Base-by-base conservation (phyloP, 169 alveolate species). In the Ichthyophthirius multifiliis region DNA sequence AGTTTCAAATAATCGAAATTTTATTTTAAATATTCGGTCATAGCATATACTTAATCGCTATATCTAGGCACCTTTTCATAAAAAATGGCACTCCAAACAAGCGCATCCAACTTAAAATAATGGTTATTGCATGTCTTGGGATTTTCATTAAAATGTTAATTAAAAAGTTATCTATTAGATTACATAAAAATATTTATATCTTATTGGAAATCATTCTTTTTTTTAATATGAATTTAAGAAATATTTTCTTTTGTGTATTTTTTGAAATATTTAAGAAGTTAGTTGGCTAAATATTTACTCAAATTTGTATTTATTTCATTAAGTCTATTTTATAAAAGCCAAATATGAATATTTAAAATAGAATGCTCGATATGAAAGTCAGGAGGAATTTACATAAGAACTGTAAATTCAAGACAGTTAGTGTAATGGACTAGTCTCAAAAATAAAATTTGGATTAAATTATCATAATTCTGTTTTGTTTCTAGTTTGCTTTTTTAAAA, bases 21-120 rank as follows among this genome's bases (percentile, higher is more conserved):
- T 43, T 76, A 20, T 18, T 75, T 71, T 18, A 90, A 74, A 39
- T 90, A 90, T 43, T 90, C 94, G 47, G 89, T 83, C 88, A 90
- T 87, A 55, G 76, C 75, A 39, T 86, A 90, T 2, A 90, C 94
- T 71, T 84, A 83, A 13, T 87, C 90, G 5, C 83, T 47, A 48
- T 90, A 90, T 76, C 94, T 62, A 39, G 92, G 92, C 1, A 90
- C 90, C 46, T 90, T 90, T 76, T 90, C 94, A 67, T 83, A 89
- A 67, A 81, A 90, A 30, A 90, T 65, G 45, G 88, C 43, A 27
- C 87, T 74, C 94, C 94, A 90, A 32, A 90, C 85, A 34, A 90
- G 76, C 1, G 94, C 90, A 84, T 90, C 94, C 27, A 90, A 48
- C 73, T 90, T 90, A 30, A 41, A 81, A 46, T 84, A 83, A n/a